These are phyloP conservation scores for Warburgia ugandensis DNA, from an alignment of 164 flowering plant genomes.

Conservation along the genomic window DNA sequence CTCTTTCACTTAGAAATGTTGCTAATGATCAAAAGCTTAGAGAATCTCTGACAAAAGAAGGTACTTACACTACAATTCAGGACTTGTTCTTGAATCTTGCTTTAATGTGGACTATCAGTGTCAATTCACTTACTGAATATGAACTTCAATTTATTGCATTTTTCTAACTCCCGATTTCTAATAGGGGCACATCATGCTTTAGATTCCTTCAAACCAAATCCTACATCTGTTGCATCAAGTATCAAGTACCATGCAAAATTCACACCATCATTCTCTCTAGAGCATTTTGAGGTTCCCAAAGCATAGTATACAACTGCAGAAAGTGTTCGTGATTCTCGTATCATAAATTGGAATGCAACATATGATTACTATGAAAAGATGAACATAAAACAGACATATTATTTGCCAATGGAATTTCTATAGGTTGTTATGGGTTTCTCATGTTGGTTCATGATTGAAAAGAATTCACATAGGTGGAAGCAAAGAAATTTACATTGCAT, in stretches of 20 bases:
- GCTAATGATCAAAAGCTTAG: conserved; percentile 10
- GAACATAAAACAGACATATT: conserved; percentile 87
- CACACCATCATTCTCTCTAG: conserved; percentile 79
- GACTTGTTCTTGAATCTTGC: background rate
- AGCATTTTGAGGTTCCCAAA: conserved; percentile 53
- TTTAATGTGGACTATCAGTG: too few species aligned
- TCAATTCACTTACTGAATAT: too few species aligned
- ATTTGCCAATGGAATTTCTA: conserved; percentile 89
- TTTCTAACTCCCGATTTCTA: background rate
- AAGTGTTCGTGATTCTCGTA: conserved; percentile 74
- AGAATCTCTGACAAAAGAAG: conserved; percentile 20
- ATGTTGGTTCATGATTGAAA: background rate
- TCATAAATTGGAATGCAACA: conserved; percentile 82
- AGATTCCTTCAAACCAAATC: conserved; percentile 32
- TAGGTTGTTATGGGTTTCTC: conserved; percentile 46
- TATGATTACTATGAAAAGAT: conserved; percentile 62
- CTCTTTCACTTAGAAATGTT: conserved; percentile 6
- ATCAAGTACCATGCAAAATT: conserved; percentile 89
- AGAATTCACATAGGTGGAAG: background rate
- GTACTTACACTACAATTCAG: conserved; percentile 1
- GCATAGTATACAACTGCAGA: conserved; percentile 87
- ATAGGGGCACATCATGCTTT: conserved; percentile 18
- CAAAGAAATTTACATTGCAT: background rate
- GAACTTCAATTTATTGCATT: background rate
- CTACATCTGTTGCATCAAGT: conserved; percentile 67